Base-by-base conservation (phyloP, 164 flowering plant species). In the Sextonia rubra region DNA sequence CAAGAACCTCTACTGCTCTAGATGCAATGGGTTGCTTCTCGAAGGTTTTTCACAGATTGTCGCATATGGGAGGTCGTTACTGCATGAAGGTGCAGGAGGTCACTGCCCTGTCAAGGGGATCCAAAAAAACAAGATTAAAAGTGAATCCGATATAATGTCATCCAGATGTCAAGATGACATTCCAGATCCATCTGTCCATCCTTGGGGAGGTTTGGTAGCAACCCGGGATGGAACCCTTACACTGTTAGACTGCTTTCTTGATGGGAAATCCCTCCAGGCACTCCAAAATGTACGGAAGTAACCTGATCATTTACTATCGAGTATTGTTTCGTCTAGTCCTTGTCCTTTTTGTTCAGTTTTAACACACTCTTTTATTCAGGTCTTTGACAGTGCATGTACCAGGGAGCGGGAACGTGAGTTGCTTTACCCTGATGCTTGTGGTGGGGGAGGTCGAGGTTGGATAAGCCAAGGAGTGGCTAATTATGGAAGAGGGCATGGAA, bases 381-480 rank as follows among this genome's bases (percentile, higher is more conserved):
- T 95, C 4, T 95, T 95, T 83, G 92, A 93, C 73, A 86, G 97
- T 82, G 94, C 98, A 56, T 91, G 93, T 70, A 91, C 87, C 62
- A 88, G 99, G 82, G 98, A 95, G 77, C 84, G 97, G 65, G 97
- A 95, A 64, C 86, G 99, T 2, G 97, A 91, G 72, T 79, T 93
- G 82, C 97, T 90, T 69, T 95, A 93, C 81, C 98, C 99, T 68
- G 98, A 95, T 84, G 99, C 99, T 30, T 95, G 99, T 82, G 99
- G 99, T 60, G 98, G 97, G 60, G 97, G 92, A 71, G 98, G 92
- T 73, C 88, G 99, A 55, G 99, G 98, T 66, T 95, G 99, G 99
- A 93, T 95, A 72, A 90, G 97, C 84, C 97, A 91, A 86, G 97
- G 97, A 66, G 79, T 86, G 69, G 78, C 85, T 25, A 83, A 86